Conservation (phyloP, 2,329 filamentous ascomycete genomes). For the Aspergillaceae sp. region DNA sequence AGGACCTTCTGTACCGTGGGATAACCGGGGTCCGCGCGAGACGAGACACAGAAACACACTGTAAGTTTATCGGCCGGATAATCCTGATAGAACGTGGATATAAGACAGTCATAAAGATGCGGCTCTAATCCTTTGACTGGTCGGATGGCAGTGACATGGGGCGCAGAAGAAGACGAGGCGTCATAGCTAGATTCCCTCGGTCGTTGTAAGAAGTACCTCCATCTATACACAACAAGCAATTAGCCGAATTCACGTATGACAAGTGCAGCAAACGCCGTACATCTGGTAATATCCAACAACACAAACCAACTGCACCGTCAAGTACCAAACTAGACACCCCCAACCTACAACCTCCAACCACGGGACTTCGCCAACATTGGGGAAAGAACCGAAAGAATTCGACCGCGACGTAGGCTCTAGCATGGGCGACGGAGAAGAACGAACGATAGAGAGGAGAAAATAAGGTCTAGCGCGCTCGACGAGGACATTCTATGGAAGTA, state of each 20-base stretch:
- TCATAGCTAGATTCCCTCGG: constrained; percentile 37
- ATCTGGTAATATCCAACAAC: constrained; percentile 52
- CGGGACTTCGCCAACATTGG: constrained; percentile 16
- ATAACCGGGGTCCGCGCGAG: constrained; percentile 65
- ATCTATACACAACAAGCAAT: constrained; percentile 33
- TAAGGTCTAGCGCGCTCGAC: neutral
- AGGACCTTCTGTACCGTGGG: constrained; percentile 64
- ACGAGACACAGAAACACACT: constrained; percentile 73
- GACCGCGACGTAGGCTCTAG: constrained; percentile 17
- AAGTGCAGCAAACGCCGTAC: constrained; percentile 31
- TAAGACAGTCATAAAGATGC: constrained; percentile 82
- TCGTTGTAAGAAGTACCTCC: constrained; percentile 44
- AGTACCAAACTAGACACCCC: constrained; percentile 47
- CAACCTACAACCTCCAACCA: constrained; percentile 38
- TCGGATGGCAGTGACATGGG: constrained; percentile 81
- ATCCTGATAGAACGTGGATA: constrained; percentile 70
- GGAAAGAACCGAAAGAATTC: constrained; percentile 10
- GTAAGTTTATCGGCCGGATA: constrained; percentile 71
- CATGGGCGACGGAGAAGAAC: constrained; percentile 17
- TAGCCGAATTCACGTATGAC: constrained; percentile 1
- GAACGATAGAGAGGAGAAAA: neutral
- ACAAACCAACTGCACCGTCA: constrained; percentile 48
- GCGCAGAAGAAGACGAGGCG: constrained; percentile 42
- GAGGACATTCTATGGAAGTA: constrained; percentile 11
- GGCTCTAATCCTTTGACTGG: constrained; percentile 91